A percentile compares a stretch with the other conserved stretches of the same genome.
These are phyloP conservation scores for Triticum dicoccoides DNA, from an alignment of 176 grass and related monocot genomes.

Conservation along the genomic window DNA sequence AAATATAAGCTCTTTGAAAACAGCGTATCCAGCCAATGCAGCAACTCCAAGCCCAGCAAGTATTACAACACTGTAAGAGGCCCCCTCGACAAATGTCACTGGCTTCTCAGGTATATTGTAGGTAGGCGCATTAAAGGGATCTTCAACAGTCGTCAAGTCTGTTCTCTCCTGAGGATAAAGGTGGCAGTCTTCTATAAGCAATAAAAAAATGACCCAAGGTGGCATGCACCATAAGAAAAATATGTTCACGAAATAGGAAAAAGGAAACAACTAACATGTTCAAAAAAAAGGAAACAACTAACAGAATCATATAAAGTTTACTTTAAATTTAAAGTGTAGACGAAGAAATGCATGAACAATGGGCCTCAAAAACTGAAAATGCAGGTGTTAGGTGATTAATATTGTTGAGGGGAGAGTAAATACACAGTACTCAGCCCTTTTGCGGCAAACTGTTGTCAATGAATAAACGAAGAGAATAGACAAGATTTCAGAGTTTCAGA, in stretches of 20 bases:
- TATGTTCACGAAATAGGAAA: background rate
- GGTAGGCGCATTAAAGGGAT: conserved; percentile 90
- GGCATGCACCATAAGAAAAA: background rate
- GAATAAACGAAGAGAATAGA: conserved; percentile 8
- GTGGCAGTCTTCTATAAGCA: conserved; percentile 17
- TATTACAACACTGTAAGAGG: conserved; percentile 88
- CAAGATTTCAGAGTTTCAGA: background rate
- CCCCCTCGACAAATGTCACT: conserved; percentile 83
- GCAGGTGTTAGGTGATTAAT: background rate
- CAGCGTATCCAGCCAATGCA: conserved; percentile 82
- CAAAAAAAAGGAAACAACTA: background rate
- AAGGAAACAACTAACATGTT: background rate
- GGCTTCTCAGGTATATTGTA: conserved; percentile 97
- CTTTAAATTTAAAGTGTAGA: background rate
- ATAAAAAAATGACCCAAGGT: conserved; percentile 9
- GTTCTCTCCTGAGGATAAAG: conserved; percentile 55
- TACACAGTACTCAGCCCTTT: background rate
- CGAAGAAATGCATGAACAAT: background rate
- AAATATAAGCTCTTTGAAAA: conserved; percentile 97
- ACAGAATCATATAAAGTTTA: conserved; percentile 11
- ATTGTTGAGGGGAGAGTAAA: background rate
- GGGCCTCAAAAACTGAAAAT: background rate
- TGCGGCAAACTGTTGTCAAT: background rate
- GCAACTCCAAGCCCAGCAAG: conserved; percentile 89
- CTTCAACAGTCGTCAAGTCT: conserved; percentile 75